These are phyloP conservation scores for Podaxis sp. DNA, from an alignment of 768 basidiomycete genomes.

Conservation along the genomic window DNA sequence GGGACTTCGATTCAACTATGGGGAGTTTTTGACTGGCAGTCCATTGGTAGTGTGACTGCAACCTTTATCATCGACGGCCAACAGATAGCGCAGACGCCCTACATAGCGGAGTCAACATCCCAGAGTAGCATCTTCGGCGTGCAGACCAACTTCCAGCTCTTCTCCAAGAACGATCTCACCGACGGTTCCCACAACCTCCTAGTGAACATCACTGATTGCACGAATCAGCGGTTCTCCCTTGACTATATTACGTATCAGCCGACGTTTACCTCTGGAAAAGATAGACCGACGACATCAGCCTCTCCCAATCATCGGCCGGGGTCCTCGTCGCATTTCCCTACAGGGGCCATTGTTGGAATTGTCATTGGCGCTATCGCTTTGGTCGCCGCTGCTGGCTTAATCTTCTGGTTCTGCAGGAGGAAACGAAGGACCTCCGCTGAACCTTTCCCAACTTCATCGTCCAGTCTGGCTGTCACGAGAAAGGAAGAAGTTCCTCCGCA, in stretches of 20 bases:
- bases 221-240: slow-evolving; percentile 21
- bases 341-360: slow-evolving; percentile 20
- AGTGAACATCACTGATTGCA: slow-evolving; percentile 22
- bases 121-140: slow-evolving; percentile 19
- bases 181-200: slow-evolving; percentile 23
- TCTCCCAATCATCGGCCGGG: background rate
- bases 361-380: slow-evolving; percentile 15
- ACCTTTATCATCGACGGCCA: slow-evolving; percentile 26
- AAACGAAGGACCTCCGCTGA: background rate
- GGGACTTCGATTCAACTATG: slow-evolving; percentile 25
- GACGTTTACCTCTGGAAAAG: slow-evolving; percentile 20
- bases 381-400: slow-evolving; percentile 3
- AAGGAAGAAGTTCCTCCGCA: slow-evolving; percentile 10
- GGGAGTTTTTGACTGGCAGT: slow-evolving; percentile 26
- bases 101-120: slow-evolving; percentile 20
- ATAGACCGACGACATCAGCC: background rate
- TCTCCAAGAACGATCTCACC: slow-evolving; percentile 19
- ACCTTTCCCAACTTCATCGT: background rate
- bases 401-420: slow-evolving; percentile 11
- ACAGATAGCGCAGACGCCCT: slow-evolving; percentile 17
- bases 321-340: slow-evolving; percentile 6
- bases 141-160: slow-evolving; percentile 26
- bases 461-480: background rate
- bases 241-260: slow-evolving; percentile 31
- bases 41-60: slow-evolving; percentile 22